Evolutionary conservation across 2,329 filamentous ascomycete genomes (phyloP).

Genomic region (Penicillium sp.): DNA sequence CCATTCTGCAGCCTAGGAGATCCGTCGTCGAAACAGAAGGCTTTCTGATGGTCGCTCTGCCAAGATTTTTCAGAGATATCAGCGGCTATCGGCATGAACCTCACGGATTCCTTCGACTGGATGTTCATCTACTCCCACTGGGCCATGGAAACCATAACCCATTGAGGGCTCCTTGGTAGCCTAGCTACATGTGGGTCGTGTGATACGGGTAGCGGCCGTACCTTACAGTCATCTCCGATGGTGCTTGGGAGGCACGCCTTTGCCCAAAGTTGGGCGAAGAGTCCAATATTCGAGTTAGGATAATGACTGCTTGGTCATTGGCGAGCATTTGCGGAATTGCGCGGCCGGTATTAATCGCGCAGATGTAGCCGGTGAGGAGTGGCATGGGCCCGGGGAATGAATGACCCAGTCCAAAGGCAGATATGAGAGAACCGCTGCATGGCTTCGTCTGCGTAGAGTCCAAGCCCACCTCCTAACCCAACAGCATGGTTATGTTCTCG

Average conservation of each 20-base stretch:
- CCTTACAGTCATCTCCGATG: constrained; percentile 59
- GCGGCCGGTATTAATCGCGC: constrained; percentile 46
- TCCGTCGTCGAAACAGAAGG: constrained; percentile 66
- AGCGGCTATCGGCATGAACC: constrained; percentile 54
- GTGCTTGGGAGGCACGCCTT: constrained; percentile 59
- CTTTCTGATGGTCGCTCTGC: constrained; percentile 38
- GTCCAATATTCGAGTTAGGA: constrained; percentile 62
- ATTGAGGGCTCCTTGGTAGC: constrained; percentile 5
- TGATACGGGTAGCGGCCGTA: constrained; percentile 35
- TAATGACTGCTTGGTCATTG: constrained; percentile 57
- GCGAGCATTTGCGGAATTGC: constrained; percentile 59
- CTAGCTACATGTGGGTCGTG: constrained; percentile 9
- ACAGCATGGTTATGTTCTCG: constrained; percentile 52
- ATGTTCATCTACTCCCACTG: constrained; percentile 72
- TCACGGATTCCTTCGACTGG: constrained; percentile 52
- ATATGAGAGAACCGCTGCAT: constrained; percentile 10
- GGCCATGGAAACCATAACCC: constrained; percentile 67
- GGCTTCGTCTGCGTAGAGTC: constrained; percentile 2
- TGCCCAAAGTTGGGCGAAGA: constrained; percentile 66
- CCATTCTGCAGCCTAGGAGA: constrained; percentile 65
- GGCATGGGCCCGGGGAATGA: constrained; percentile 50
- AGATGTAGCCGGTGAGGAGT: constrained; percentile 66
- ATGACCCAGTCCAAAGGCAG: constrained; percentile 24
- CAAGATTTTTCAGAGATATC: constrained; percentile 78
- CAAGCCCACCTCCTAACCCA: constrained; percentile 25